Evolutionary conservation across 2,329 filamentous ascomycete genomes (phyloP), one percentile per base, ranked within the genome.

Genomic region (Rhytidhysteron rufulum): DNA sequence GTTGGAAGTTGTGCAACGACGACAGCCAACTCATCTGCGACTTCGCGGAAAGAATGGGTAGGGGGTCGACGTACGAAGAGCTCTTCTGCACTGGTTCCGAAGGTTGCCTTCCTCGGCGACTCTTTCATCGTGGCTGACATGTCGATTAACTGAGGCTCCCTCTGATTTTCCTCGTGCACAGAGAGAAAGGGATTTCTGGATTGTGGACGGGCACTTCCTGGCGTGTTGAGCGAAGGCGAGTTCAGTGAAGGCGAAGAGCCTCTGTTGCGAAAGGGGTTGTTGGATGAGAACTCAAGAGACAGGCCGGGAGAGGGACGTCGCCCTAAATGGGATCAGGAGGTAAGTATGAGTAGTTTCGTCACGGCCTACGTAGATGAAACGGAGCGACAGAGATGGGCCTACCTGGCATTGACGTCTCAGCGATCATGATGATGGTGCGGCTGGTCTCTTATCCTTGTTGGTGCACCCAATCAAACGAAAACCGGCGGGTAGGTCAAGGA

Each of bases 221-320:
- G 60, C 25, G 57, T 60, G 41, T 57, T 57, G 49, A 66, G 44
- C 39, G 60, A 49, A 37, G 62, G 61, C 24, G 62, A 63, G 38
- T 57, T 52, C 41, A 59, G 43, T 33, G 49, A 57, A 43, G 70
- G 83, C 48, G 84, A 86, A 27, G 74, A 72, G 49, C 82, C 80
- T 58, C 83, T 80, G 66, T 87, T 87, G 71, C 85, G 83, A 61
- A 79, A 90, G 47, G 86, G 86, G 62, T 90, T 90, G 75, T 89
- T 89, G 65, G 83, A 82, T 58, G 70, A 67, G 42, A 89, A 78
- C 66, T 82, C 84, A 63, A 85, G 70, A 40, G 77, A 71, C 60
- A 84, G 71, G 51, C 73, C 74, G 49, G 75, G 65, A 53, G 77
- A 76, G 50, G 69, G 73, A 53, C 67, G 64, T 40, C 66, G 65